Conservation (phyloP, 192 early-diverging fungal species). For the Cetraspora pellucida region DNA sequence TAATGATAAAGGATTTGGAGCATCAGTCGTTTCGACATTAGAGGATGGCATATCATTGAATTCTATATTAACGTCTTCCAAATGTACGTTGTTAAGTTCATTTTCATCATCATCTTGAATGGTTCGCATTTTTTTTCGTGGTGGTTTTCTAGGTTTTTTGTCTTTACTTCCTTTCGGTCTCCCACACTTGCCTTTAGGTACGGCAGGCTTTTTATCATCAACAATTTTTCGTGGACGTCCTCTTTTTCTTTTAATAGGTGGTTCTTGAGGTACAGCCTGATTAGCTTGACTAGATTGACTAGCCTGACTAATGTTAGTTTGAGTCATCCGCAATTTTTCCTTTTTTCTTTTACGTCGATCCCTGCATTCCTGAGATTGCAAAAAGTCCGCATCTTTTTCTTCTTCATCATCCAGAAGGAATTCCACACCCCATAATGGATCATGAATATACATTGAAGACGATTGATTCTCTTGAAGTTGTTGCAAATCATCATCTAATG, state of each 20-base stretch:
- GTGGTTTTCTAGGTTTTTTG: background rate
- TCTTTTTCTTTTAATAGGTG: constrained; percentile 6
- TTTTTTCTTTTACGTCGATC: constrained; percentile 20
- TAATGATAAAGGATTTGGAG: too few relatives aligned
- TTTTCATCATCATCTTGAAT: too few relatives aligned
- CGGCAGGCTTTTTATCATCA: background rate
- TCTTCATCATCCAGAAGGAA: background rate
- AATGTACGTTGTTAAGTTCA: too few relatives aligned
- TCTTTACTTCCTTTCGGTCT: background rate
- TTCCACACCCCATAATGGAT: background rate
- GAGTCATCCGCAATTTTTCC: background rate
- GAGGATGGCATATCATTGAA: too few relatives aligned
- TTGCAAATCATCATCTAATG: background rate
- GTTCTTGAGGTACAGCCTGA: background rate
- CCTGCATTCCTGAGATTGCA: background rate
- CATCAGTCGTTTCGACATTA: too few relatives aligned
- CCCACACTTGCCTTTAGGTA: background rate
- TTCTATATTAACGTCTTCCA: too few relatives aligned
- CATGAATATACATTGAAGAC: background rate
- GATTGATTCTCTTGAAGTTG: background rate
- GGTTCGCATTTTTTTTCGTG: too few relatives aligned
- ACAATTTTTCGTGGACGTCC: constrained; percentile 10
- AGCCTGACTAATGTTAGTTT: background rate
- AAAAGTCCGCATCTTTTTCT: constrained; percentile 17
- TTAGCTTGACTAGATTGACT: background rate